Evolutionary conservation across 768 basidiomycete species (phyloP).

Genomic region (Amanita phalloides): DNA sequence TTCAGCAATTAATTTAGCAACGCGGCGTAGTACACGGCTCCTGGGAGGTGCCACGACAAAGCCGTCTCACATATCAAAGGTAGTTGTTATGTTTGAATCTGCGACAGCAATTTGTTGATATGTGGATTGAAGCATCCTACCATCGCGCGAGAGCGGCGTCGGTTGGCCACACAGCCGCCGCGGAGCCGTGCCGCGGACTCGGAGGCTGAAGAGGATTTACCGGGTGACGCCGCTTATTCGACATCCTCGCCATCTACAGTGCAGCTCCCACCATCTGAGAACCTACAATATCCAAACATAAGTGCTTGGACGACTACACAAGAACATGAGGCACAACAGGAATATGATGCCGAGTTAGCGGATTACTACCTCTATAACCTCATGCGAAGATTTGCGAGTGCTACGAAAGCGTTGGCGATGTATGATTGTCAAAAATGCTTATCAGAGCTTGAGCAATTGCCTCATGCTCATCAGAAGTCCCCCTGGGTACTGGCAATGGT

Average conservation of each 20-base stretch:
- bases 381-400: constrained; percentile 72
- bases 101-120: neutral
- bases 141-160: constrained; percentile 45
- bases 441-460: constrained; percentile 67
- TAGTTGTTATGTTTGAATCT: constrained; percentile 13
- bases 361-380: constrained; percentile 79
- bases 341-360: constrained; percentile 61
- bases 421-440: constrained; percentile 74
- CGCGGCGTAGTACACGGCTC: constrained; percentile 68
- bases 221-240: constrained; percentile 42
- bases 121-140: constrained; percentile 19
- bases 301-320: constrained; percentile 49
- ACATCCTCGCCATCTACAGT: constrained; percentile 50
- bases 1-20: constrained; percentile 30
- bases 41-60: constrained; percentile 47
- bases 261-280: constrained; percentile 54
- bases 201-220: constrained; percentile 58
- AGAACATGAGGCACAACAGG: constrained; percentile 62
- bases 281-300: constrained; percentile 44
- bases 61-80: constrained; percentile 42
- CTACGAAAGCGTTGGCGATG: constrained; percentile 59
- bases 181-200: constrained; percentile 59
- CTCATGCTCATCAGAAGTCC: constrained; percentile 60
- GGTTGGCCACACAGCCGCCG: constrained; percentile 34
- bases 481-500: constrained; percentile 74